Base-by-base conservation (phyloP, 441 rosid genomes). In the Jatropha multifida region DNA sequence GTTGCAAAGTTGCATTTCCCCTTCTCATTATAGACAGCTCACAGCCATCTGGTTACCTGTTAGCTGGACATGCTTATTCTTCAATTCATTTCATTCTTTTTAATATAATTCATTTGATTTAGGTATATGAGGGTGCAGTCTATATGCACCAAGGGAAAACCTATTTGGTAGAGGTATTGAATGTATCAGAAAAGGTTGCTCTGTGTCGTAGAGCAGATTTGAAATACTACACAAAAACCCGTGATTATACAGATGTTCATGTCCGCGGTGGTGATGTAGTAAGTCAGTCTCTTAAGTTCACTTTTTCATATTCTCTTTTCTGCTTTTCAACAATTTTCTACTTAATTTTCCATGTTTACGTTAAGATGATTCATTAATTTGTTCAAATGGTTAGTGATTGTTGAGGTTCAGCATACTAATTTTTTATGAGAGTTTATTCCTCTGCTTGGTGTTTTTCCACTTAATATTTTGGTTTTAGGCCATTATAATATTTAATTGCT, bases 141-240 rank as follows among this genome's bases (percentile, higher is more conserved):
- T 95, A 93, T 79, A 78, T 95, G 97, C 86, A 91, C 81, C 97
- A 92, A 82, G 99, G 98, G 58, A 83, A 88, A 81, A 92, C 91
- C 46, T 93, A 92, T 88, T 89, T 95, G 80, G 93, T 93, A 72
- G 89, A 83, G 83, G 84, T 84, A 68, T 79, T 95, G 82, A 85
- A 86, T 78, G 44, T 83, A 72, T 85, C 91, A 66, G 85, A 84
- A 77, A 95, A 89, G 83, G 80, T 85, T 79, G 99, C 98, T 74
- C 80, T 82, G 75, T 95, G 99, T 80, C 83, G 83, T 77, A 76
- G 79, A 84, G 90, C 86, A 54, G 84, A 83, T 77, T 76, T 95
- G 81, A 84, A 89, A 75, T 95, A 95, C 83, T 95, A 89, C 79
- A 93, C 97, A 51, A 88, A 84, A 85, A 90, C 90, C 78, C 93